phyloP scores from a whole-genome alignment of 1,139 yeast species.

The Torulaspora pretoriensis region DNA sequence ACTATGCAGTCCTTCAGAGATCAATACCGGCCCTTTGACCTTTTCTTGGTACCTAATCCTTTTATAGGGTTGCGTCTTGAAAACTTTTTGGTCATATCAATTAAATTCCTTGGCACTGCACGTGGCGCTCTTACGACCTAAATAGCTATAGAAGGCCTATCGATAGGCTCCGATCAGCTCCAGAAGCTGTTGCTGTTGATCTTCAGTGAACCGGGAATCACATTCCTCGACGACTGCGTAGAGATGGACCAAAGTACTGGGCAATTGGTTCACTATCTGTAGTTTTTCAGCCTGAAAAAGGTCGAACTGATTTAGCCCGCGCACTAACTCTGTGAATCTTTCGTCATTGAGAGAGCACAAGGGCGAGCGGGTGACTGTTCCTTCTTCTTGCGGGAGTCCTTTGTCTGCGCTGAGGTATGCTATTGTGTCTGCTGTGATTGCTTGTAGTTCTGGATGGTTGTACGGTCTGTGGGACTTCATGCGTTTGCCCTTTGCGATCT shows the following conservation, averaged over 20 bases:
- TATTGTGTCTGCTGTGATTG: slow-evolving; percentile 58
- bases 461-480: slow-evolving; percentile 32
- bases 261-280: slow-evolving; percentile 77
- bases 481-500: slow-evolving; percentile 34
- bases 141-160: neutral
- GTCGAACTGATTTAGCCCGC: slow-evolving; percentile 48
- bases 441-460: slow-evolving; percentile 52
- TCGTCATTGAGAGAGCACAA: slow-evolving; percentile 36
- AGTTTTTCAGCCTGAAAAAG: slow-evolving; percentile 80
- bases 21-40: neutral
- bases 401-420: slow-evolving; percentile 37
- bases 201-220: slow-evolving; percentile 71
- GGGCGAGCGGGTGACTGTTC: slow-evolving; percentile 16
- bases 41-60: neutral
- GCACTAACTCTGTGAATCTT: slow-evolving; percentile 51
- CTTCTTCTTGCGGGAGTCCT: slow-evolving; percentile 24
- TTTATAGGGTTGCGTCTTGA: neutral
- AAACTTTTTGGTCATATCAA: neutral
- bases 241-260: slow-evolving; percentile 72
- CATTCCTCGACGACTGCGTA: slow-evolving; percentile 87
- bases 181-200: slow-evolving; percentile 50
- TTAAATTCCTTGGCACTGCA: neutral
- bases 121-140: slow-evolving; percentile 1
- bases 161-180: slow-evolving; percentile 14
- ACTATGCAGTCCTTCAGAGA: neutral